These are phyloP conservation scores for Tetrahymena malaccensis DNA, from an alignment of 73 alveolate genomes.

Conservation along the genomic window DNA sequence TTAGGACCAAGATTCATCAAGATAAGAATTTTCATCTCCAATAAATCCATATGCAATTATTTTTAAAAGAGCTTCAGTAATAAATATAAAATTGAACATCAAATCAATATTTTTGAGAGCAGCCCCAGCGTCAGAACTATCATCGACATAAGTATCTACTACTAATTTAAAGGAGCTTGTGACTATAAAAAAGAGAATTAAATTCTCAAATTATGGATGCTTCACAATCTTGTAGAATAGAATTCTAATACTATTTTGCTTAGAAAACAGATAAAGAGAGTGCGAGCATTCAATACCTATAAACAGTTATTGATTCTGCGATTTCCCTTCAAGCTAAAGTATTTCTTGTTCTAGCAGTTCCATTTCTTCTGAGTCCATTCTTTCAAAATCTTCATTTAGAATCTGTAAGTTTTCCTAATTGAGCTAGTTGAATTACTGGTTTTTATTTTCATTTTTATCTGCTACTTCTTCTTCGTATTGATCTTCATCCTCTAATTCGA, in stretches of 20 bases:
- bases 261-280: constrained; percentile 65
- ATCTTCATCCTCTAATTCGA: constrained; percentile 6
- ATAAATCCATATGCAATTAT: constrained; percentile 25
- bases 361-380: constrained; percentile 45
- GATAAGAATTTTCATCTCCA: constrained; percentile 62
- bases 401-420: neutral
- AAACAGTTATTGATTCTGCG: constrained; percentile 50
- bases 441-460: neutral
- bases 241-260: constrained; percentile 68
- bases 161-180: constrained; percentile 76
- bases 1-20: constrained; percentile 82
- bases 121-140: neutral
- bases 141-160: constrained; percentile 69
- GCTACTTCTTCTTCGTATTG: neutral
- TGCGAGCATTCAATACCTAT: constrained; percentile 76
- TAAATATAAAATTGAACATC: constrained; percentile 46
- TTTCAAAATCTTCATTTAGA: constrained; percentile 25
- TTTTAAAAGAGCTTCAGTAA: constrained; percentile 55
- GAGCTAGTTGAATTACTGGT: constrained; percentile 6
- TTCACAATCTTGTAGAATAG: constrained; percentile 55
- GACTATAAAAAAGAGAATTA: constrained; percentile 67
- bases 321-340: constrained; percentile 44
- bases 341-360: constrained; percentile 43
- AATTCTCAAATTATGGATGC: constrained; percentile 61
- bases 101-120: constrained; percentile 30